These are phyloP conservation scores for Euphorbia schlechtendalii DNA, from an alignment of 441 rosid genomes.

Conservation along the genomic window DNA sequence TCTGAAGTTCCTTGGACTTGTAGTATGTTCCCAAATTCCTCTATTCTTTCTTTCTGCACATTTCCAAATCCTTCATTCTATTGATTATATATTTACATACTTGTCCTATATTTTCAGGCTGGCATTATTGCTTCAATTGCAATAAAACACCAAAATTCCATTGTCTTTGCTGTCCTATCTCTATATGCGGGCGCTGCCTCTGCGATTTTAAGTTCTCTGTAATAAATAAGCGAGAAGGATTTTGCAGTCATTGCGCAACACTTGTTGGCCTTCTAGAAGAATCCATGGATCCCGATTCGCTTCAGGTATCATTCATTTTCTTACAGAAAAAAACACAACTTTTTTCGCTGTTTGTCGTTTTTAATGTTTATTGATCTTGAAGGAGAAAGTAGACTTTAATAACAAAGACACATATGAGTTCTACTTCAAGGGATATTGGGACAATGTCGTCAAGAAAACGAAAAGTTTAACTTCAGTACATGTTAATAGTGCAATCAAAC, in stretches of 20 bases:
- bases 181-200: constrained; percentile 33
- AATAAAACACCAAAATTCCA: constrained; percentile 20
- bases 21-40: constrained; percentile 25
- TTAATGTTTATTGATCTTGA: constrained; percentile 12
- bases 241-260: constrained; percentile 33
- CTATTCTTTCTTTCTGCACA: too few species aligned
- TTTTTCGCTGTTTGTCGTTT: neutral
- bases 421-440: constrained; percentile 36
- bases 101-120: constrained; percentile 25
- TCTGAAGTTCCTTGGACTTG: constrained; percentile 28
- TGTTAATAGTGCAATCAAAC: constrained; percentile 17
- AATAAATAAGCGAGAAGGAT: constrained; percentile 25
- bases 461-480: constrained; percentile 30
- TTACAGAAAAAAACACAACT: too few species aligned
- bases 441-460: constrained; percentile 26
- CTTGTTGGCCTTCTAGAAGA: constrained; percentile 24
- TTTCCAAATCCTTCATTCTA: too few species aligned
- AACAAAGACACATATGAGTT: constrained; percentile 27
- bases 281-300: constrained; percentile 21
- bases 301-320: constrained; percentile 25
- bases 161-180: constrained; percentile 39
- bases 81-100: too few species aligned
- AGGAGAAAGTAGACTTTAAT: constrained; percentile 32
- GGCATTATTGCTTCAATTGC: constrained; percentile 44
- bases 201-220: constrained; percentile 21